phyloP scores from a whole-genome alignment of 306 rosid genomes.

The Abrus pulchellus region DNA sequence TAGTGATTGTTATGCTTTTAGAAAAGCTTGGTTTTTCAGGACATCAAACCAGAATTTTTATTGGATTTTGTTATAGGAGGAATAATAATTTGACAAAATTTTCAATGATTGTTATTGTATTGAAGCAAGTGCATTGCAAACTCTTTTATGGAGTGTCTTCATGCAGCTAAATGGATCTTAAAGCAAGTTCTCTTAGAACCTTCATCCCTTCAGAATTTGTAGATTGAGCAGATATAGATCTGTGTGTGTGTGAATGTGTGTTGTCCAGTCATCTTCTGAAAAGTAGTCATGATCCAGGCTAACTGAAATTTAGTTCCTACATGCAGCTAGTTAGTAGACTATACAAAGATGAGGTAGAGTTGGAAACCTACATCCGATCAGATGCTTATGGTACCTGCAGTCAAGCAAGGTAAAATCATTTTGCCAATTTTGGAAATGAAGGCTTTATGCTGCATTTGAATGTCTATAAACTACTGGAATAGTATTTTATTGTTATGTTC shows the following conservation, averaged over 20 bases:
- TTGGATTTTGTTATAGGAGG: constrained; percentile 25
- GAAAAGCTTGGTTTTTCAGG: constrained; percentile 18
- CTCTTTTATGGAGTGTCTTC: constrained; percentile 13
- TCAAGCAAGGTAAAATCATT: constrained; percentile 64
- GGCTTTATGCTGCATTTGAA: constrained; percentile 34
- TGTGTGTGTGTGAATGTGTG: not conserved
- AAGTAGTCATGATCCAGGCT: constrained; percentile 43
- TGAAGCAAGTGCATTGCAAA: not conserved
- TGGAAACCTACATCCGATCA: constrained; percentile 87
- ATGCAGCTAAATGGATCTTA: constrained; percentile 24
- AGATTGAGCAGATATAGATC: not conserved
- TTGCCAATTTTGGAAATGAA: constrained; percentile 25
- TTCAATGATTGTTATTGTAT: not conserved
- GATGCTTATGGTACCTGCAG: constrained; percentile 75
- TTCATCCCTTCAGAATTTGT: constrained; percentile 23
- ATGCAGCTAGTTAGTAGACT: constrained; percentile 76
- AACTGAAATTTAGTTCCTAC: constrained; percentile 48
- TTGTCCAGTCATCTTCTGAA: constrained; percentile 36
- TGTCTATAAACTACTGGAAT: constrained; percentile 37
- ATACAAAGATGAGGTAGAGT: constrained; percentile 83
- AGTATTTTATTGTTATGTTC: constrained; percentile 28
- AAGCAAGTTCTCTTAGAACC: constrained; percentile 33
- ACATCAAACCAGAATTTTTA: constrained; percentile 18
- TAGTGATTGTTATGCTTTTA: constrained; percentile 4
- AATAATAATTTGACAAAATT: constrained; percentile 3